Percentiles rank a stretch among this genome's conserved stretches.
Conservation (phyloP, 768 basidiomycete species). For the Clitopilus passeckerianus region DNA sequence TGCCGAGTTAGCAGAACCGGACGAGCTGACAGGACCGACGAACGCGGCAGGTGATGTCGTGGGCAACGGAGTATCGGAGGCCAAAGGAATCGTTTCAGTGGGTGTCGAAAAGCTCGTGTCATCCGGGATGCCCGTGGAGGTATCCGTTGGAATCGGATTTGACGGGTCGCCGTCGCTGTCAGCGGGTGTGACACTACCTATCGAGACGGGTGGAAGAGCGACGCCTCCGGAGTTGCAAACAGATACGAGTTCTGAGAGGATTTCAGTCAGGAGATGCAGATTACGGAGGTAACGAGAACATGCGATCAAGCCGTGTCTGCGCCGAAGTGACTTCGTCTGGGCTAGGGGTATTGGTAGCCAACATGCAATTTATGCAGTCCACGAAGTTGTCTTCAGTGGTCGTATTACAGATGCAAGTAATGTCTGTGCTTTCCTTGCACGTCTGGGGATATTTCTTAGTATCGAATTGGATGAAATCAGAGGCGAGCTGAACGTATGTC, state of each 20-base stretch:
- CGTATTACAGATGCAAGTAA: not conserved
- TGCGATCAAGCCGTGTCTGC: not conserved
- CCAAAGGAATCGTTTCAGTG: not conserved
- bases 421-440: not conserved
- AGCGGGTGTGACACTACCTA: not conserved
- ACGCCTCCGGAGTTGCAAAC: not conserved
- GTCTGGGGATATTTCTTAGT: not conserved
- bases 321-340: not conserved
- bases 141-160: not conserved
- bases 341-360: not conserved
- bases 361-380: not conserved
- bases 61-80: no score
- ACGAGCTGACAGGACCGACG: not conserved
- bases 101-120: not conserved
- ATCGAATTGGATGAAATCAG: not conserved
- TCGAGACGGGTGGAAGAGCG: not conserved
- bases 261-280: not conserved
- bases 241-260: not conserved
- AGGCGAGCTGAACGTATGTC: not conserved
- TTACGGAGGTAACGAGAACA: not conserved
- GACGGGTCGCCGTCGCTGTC: not conserved
- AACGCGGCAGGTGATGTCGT: not conserved
- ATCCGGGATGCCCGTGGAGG: not conserved
- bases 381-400: not conserved
- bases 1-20: not conserved